Evolutionary conservation across 345 rosid species (phyloP).

Genomic region (Dipteronia sinensis): DNA sequence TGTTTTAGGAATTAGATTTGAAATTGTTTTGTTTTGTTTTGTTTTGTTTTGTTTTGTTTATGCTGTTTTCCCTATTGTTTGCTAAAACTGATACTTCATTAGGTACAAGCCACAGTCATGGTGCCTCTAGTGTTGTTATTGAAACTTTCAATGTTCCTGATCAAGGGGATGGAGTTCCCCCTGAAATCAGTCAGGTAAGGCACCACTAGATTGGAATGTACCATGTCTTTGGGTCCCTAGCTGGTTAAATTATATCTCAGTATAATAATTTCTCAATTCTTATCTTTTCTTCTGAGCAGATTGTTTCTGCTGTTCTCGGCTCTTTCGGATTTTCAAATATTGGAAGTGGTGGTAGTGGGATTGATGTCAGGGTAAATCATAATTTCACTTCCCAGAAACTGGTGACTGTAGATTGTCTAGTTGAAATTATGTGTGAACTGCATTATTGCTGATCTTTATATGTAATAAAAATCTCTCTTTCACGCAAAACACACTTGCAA

Average conservation of each 20-base stretch:
- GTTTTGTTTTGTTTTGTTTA: not conserved
- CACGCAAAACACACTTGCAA: not conserved
- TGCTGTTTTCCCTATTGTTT: not conserved
- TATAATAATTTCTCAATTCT: not conserved
- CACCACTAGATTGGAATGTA: slow-evolving; percentile 21
- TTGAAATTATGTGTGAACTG: slow-evolving; percentile 6
- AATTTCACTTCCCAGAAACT: slow-evolving; percentile 16
- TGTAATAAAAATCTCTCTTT: not conserved
- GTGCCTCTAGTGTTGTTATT: slow-evolving; percentile 56
- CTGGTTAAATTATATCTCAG: slow-evolving; percentile 10
- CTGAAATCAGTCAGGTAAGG: slow-evolving; percentile 68
- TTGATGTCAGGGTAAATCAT: slow-evolving; percentile 46
- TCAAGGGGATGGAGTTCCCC: slow-evolving; percentile 73
- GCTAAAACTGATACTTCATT: slow-evolving; percentile 44
- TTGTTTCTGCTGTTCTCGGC: slow-evolving; percentile 77
- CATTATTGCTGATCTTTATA: not conserved
- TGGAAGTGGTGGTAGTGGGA: slow-evolving; percentile 48
- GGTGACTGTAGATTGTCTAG: not conserved
- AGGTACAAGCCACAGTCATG: slow-evolving; percentile 37
- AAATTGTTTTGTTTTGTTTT: not conserved
- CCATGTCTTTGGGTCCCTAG: not conserved
- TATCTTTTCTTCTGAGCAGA: slow-evolving; percentile 42
- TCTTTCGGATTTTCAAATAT: slow-evolving; percentile 61
- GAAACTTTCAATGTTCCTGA: slow-evolving; percentile 71
- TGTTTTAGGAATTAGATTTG: not conserved